A percentile compares a stretch with the other conserved stretches of the same genome.
Evolutionary conservation across 2,329 filamentous ascomycete genomes (phyloP).

Genomic region (Alternaria longipes): DNA sequence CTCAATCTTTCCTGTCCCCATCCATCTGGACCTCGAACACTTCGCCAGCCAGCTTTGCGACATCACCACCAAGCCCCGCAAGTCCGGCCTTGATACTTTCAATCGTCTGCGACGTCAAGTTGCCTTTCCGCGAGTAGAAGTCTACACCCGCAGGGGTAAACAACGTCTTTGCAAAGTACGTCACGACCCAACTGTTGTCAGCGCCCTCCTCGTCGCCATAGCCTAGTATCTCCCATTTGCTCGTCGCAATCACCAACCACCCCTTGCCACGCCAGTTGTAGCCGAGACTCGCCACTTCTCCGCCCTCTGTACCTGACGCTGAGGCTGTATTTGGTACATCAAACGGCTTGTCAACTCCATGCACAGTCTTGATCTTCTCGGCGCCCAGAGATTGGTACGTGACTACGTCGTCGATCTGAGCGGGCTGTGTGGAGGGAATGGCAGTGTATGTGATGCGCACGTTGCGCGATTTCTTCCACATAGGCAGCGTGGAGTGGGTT

Average conservation of each 20-base stretch:
- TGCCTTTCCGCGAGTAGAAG: slow-evolving; percentile 72
- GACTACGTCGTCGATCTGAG: slow-evolving; percentile 74
- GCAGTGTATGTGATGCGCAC: slow-evolving; percentile 79
- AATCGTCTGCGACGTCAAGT: slow-evolving; percentile 66
- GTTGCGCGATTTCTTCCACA: slow-evolving; percentile 84
- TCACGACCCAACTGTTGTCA: slow-evolving; percentile 74
- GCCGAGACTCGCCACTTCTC: slow-evolving; percentile 59
- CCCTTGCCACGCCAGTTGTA: slow-evolving; percentile 79
- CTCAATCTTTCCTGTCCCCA: slow-evolving; percentile 29
- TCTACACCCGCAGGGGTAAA: slow-evolving; percentile 87
- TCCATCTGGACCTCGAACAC: slow-evolving; percentile 58
- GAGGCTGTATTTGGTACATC: slow-evolving; percentile 28
- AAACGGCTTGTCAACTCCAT: slow-evolving; percentile 69
- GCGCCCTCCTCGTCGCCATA: slow-evolving; percentile 68
- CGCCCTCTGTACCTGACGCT: slow-evolving; percentile 2
- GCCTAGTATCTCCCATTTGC: slow-evolving; percentile 83
- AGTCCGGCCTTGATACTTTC: slow-evolving; percentile 65
- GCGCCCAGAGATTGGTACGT: slow-evolving; percentile 68
- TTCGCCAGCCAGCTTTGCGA: slow-evolving; percentile 62
- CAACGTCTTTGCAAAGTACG: slow-evolving; percentile 82
- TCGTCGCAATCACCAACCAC: slow-evolving; percentile 74
- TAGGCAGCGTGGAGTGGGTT: slow-evolving; percentile 57
- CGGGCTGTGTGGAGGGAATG: slow-evolving; percentile 32
- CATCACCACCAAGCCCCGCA: slow-evolving; percentile 59
- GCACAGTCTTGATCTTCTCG: slow-evolving; percentile 66